Evolutionary conservation across 2,329 filamentous ascomycete genomes (phyloP), one percentile per base, ranked within the genome.

Genomic region (Ramularia collo-cygni): DNA sequence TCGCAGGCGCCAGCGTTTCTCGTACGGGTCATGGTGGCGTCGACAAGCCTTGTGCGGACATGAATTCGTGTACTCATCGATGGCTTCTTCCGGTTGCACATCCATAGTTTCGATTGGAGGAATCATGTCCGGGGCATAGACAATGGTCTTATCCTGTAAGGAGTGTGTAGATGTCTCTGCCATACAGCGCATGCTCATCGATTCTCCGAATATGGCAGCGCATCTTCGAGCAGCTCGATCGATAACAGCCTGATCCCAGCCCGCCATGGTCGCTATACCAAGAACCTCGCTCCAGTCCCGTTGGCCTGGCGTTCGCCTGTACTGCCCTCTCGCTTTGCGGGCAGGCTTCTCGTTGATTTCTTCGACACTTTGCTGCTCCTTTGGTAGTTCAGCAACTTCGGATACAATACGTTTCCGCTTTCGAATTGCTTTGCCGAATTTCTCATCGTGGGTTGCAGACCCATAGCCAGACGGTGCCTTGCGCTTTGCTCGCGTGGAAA

Each of bases 201-300:
- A 68, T 62, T 92, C 76, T 0, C 73, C 75, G 52, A 95, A 95
- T 0, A 95, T 66, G 32, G 75, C 68, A 2, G 83, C 77, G 55
- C 89, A 96, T 35, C 90, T 75, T 55, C 79, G 71, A 2, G 83
- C 75, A 0, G 87, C 76, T 19, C 85, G 76, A 37, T 79, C 74
- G 9, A 95, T 64, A 1, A 79, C 82, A 1, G 67, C 61, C 0
- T 70, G 62, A 1, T 83, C 68, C 63, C 88, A 89, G 0, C 84
- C 86, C 2, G 76, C 76, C 35, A 93, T 65, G 0, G 85, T 75
- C 2, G 90, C 90, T 1, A 87, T 72, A 1, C 85, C 85, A 18
- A 95, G 65, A 1, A 95, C 75, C 50, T 94, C 85, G 50, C 79
- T 83, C 90, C 90, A 96, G 64, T 93, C 84, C 15, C 84, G 75